Base-by-base conservation (phyloP, 805 yeast species). In the Debaryomyces tyrocola region DNA sequence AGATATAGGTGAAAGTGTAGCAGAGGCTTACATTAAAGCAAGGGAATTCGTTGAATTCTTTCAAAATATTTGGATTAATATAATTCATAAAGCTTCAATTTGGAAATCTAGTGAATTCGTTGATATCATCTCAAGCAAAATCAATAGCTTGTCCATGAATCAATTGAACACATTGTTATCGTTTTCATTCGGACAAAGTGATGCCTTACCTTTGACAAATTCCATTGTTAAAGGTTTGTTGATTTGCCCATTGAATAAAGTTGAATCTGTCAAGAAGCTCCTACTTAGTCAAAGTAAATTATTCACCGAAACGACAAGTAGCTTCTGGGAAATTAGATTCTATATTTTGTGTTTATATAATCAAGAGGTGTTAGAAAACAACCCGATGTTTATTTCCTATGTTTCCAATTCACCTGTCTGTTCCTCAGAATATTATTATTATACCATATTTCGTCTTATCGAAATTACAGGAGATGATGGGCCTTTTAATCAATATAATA, bases 31-130 rank as follows among this genome's bases (percentile, higher is more conserved):
- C 57, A 66, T 73, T 9, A 77, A 70, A 53, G 83, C 83, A 4
- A 79, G 91, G 70, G 89, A 84, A 45, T 65, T 80, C 21, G 63
- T 62, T 3, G 57, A 64, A 4, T 85, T 85, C 51, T 67, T 80
- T 41, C 59, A 66, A 6, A 51, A 51, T 1, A 61, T 73, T 10
- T 83, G 85, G 82, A 61, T 66, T 12, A 40, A 43, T 15, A 67
- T 58, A 6, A 52, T 66, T 11, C 33, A 50, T 9, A 46, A 41
- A 2, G 48, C 57, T 27, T 7, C 17, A 9, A 36, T 50, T 11
- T 70, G 74, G 73, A 43, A 48, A 10, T 47, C 59, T 6, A 37
- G 43, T 4, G 59, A 56, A 4, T 71, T 78, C 43, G 51, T 73
- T 1, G 44, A 58, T 1, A 50, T 62, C 6, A 70, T 82, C 2